phyloP scores from a whole-genome alignment of 2,329 filamentous ascomycete genomes.

The Pseudogymnoascus sp. region DNA sequence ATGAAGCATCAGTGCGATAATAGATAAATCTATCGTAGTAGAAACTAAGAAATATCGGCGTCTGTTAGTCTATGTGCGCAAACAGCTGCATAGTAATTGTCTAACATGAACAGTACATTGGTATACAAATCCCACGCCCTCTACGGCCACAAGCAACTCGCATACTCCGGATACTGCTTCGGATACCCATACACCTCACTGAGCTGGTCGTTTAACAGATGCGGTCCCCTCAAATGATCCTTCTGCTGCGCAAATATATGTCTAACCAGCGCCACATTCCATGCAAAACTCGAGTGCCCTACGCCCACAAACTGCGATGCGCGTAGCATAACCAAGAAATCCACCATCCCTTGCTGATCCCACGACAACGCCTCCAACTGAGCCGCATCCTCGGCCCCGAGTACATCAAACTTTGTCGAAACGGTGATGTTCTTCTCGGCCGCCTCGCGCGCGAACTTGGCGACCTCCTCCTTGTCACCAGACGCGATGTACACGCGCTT shows the following conservation, averaged over 20 bases:
- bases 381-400: neutral
- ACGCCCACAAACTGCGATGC: conserved; percentile 14
- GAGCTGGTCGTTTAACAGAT: conserved; percentile 22
- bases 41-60: neutral
- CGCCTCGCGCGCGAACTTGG: conserved; percentile 9
- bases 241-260: conserved; percentile 14
- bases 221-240: conserved; percentile 18
- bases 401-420: conserved; percentile 12
- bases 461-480: conserved; percentile 11
- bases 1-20: neutral
- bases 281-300: conserved; percentile 14
- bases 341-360: conserved; percentile 16
- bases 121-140: neutral
- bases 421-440: conserved; percentile 10
- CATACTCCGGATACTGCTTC: conserved; percentile 19
- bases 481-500: conserved; percentile 15
- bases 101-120: neutral
- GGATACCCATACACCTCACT: conserved; percentile 20
- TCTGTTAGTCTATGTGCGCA: neutral
- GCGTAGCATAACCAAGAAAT: conserved; percentile 14
- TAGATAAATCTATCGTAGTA: neutral
- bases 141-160: conserved; percentile 22
- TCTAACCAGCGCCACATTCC: conserved; percentile 20
- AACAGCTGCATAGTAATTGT: neutral
- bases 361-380: conserved; percentile 10